Percentiles rank a stretch among this genome's conserved stretches.
Conservation (phyloP, 2,329 filamentous ascomycete genomes). For the Xylaria multiplex region DNA sequence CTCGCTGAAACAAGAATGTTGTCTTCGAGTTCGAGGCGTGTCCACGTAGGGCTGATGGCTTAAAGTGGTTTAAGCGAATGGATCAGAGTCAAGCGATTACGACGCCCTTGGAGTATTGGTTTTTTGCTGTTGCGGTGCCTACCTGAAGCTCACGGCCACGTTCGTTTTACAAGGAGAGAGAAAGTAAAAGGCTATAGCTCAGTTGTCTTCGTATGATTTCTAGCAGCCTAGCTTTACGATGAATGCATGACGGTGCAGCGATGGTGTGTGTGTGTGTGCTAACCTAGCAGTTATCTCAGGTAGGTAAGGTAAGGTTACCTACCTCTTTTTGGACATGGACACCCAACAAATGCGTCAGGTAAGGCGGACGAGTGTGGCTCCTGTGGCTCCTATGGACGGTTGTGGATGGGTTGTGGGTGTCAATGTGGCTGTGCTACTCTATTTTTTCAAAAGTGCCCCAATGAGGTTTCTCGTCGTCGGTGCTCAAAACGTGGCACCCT, state of each 20-base stretch:
- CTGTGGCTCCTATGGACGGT: too few relatives aligned
- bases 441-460: too few relatives aligned
- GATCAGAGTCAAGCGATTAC: conserved; percentile 13
- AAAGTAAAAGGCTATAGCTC: neutral
- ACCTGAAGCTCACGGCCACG: conserved; percentile 24
- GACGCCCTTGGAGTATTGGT: conserved; percentile 17
- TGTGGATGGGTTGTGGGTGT: too few relatives aligned
- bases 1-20: conserved; percentile 25
- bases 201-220: neutral
- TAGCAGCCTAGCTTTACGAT: conserved; percentile 11
- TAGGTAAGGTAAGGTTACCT: neutral
- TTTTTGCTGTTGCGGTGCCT: neutral
- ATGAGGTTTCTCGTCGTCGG: too few relatives aligned
- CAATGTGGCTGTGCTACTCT: conserved; percentile 11
- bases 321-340: too few relatives aligned
- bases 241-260: neutral
- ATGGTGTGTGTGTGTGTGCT: neutral
- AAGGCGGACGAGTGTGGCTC: conserved; percentile 24
- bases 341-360: neutral
- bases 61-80: conserved; percentile 16
- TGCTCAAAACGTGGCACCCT: conserved; percentile 20
- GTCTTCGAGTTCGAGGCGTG: conserved; percentile 23
- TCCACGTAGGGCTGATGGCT: conserved; percentile 37
- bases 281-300: neutral
- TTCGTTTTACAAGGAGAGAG: conserved; percentile 12